Evolutionary conservation across 257 asterid species (phyloP), one percentile per base, ranked within the genome.

Genomic region (Paraleonurus japonicus): DNA sequence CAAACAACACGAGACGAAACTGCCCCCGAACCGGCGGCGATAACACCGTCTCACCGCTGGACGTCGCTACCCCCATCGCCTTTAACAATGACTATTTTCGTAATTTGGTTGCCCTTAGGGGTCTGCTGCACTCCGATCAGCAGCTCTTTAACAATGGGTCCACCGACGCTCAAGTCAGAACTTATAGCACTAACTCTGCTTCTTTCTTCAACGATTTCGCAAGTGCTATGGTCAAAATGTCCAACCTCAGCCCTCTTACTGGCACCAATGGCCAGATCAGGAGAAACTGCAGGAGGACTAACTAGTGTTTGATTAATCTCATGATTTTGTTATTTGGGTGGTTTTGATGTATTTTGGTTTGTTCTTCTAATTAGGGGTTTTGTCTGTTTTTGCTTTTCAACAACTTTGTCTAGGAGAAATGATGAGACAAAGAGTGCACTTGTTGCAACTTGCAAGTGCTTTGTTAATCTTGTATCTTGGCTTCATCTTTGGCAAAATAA

Each of bases 201-300:
- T 12, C 90, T 8, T 90, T 90, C 41, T 70, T 64, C 73, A 74
- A 72, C 2, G 96, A 90, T 53, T 90, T 90, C 23, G 96, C 88
- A 0, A 74, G 26, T 23, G 96, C 97, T 3, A 90, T 90, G 96
- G 83, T 90, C 11, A 87, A 78, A 75, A 88, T 90, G 96, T 79
- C 85, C 6, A 88, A 85, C 35, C 86, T 90, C 9, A 83, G 87
- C 74, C 96, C 97, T 0, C 84, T 85, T 11, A 86, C 90, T 0
- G 93, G 91, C 7, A 71, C 87, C 23, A 82, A 72, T 58, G 93
- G 95, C 24, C 89, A 90, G 79, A 78, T 90, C 76, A 76, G 97
- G 79, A 65, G 77, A 9, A 83, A 86, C 67, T 90, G 97, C 76
- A 47, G 97, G 67, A 79, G 73, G 41, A 35, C 71, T 13, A 90